Base-by-base conservation (phyloP, 2,329 filamentous ascomycete genomes). In the Monilinia vaccinii-corymbosi region DNA sequence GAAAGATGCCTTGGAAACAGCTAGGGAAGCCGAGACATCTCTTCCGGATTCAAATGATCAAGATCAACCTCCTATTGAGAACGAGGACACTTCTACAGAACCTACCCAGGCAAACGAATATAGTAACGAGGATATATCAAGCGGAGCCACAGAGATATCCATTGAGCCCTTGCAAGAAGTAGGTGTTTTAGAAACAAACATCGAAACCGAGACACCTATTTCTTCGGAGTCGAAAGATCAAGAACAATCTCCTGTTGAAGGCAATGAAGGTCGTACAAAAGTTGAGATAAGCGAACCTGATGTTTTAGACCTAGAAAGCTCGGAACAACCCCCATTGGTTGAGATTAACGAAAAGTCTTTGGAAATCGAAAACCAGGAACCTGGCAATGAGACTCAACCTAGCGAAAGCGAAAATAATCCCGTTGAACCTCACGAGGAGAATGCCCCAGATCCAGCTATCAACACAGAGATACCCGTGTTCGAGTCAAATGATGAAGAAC, bases 111-210 rank as follows among this genome's bases (percentile, higher is more conserved):
- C 11, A 9, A 11, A 11, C 3, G 40, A 44, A 13, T 1, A 21
- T 13, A 13, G 0, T 9, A 44, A 3, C n/a, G n/a, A 44, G 13
- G 2, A 31, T 1, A 21, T 9, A 42, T 5, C 49, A 6, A 8
- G 23, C 23, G 21, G 13, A 11, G 6, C 10, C 1, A 5, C 16
- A 3, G 49, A 40, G 49, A n/a, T 28, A 2, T 13, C 2, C 8
- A 2, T 40, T 1, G 16, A 31, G 10, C 3, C 5, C 3, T 9
- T 38, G 18, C 2, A n/a, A 6, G 49, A 31, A 40, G 23, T 28
- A 31, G n/a, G 6, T 10, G n/a, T 8, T n/a, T 1, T 23, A 7
- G 34, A 40, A 2, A 0, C 3, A 14, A 2, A 5, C 18, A 2
- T 28, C 5, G 16, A 28, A 31, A 28, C 34, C 1, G 23, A 40